phyloP scores from a whole-genome alignment of 2,329 filamentous ascomycete genomes.

The Ophiognomonia clavigignenti-juglandacearum region DNA sequence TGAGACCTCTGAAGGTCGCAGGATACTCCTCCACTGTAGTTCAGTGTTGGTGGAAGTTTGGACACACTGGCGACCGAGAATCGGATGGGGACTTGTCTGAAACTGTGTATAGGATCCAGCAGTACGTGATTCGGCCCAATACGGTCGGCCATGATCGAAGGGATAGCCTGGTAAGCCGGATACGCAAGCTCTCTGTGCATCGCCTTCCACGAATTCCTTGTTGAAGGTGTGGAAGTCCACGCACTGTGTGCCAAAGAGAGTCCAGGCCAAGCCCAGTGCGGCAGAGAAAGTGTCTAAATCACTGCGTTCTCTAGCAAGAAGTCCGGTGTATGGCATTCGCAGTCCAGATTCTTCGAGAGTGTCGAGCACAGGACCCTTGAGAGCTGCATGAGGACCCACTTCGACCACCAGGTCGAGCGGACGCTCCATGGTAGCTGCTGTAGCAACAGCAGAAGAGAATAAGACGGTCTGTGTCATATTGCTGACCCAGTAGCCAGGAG shows the following conservation, averaged over 20 bases:
- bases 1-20: constrained; percentile 21
- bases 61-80: too few relatives aligned
- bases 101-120: neutral
- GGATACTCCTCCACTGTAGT: constrained; percentile 21
- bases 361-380: constrained; percentile 32
- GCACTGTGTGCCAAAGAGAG: neutral
- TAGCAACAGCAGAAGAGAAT: constrained; percentile 15
- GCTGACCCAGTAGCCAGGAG: too few relatives aligned
- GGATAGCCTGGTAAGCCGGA: constrained; percentile 10
- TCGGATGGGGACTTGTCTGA: constrained; percentile 2
- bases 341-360: constrained; percentile 17
- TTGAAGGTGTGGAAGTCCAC: neutral
- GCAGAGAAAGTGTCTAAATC: constrained; percentile 17
- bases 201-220: neutral
- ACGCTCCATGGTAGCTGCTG: constrained; percentile 5
- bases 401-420: constrained; percentile 20
- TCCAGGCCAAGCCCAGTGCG: constrained; percentile 16
- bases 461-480: constrained; percentile 20
- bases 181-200: neutral
- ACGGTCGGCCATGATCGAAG: constrained; percentile 10
- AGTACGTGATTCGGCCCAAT: constrained; percentile 7
- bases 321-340: constrained; percentile 19
- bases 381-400: constrained; percentile 31
- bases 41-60: constrained; percentile 3
- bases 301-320: constrained; percentile 16